Base-by-base conservation (phyloP, 2,329 filamentous ascomycete genomes). In the Periconia macrospinosa region DNA sequence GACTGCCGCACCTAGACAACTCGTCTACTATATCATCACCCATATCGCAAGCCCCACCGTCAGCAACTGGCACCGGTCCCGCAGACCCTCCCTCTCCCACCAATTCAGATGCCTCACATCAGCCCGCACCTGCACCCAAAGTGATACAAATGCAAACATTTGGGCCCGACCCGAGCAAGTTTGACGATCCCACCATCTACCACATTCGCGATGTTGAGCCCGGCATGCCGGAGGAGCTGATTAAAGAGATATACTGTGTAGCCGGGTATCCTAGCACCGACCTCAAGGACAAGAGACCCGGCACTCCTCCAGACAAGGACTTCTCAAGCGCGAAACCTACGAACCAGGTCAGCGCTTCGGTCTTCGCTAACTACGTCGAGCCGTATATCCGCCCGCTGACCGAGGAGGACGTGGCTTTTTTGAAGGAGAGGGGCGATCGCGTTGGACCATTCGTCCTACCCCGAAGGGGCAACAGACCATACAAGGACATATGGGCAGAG, bases 261-360 rank as follows among this genome's bases (percentile, higher is more conserved):
- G 86, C 89, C 5, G 81, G 84, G 14, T 99, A 94, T 69, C 94
- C 94, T 0, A 83, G 82, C 49, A 88, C 84, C 59, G 90, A 97
- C 67, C 81, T 99, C 9, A 82, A 86, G 53, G 88, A 97, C 68
- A 80, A 94, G 61, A 95, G 96, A 59, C 89, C 93, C 11, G 94
- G 94, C 45, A 87, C 89, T 40, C 90, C 92, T 1, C 93, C 94
- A 1, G 92, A 97, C 73, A 92, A 91, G 71, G 94, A 99, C 76
- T 97, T 97, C 68, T 97, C 91, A 70, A 96, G 86, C 69, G 89
- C 91, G 33, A 99, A 97, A 71, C 92, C 93, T 6, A 87, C 88
- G 18, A 96, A 93, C 66, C 94, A 99, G 78, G 94, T 97, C 72
- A 92, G 90, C 71, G 94, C 94, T 60, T 89, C 86, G 52, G 96